These are phyloP conservation scores for Vigna nakashimae DNA, from an alignment of 306 rosid species.

Conservation along the genomic window DNA sequence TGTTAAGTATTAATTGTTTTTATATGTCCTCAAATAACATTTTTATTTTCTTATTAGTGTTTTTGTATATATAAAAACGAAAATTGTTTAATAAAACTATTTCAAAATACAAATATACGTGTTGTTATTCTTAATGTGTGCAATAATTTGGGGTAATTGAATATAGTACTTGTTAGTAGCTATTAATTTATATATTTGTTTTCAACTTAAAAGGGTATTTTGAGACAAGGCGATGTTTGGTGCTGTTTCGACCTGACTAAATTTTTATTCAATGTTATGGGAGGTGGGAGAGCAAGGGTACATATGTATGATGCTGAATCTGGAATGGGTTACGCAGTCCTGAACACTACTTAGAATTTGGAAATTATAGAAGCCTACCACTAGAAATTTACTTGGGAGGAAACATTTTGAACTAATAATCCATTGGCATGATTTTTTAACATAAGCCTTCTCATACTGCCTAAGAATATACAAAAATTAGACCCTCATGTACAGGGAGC, in stretches of 20 bases:
- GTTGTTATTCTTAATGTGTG: no score
- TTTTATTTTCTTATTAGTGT: no score
- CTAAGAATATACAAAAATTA: slow-evolving; percentile 57
- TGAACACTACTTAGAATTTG: slow-evolving; percentile 26
- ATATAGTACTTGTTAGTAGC: background rate
- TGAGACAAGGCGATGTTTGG: background rate
- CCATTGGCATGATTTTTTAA: slow-evolving; percentile 44
- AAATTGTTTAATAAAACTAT: no score
- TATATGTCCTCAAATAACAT: no score
- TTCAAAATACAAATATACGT: no score
- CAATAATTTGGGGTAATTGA: no score
- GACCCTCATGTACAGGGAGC: slow-evolving; percentile 47
- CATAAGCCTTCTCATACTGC: slow-evolving; percentile 56
- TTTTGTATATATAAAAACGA: no score
- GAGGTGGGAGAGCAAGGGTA: background rate
- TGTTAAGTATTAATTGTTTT: no score
- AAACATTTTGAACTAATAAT: slow-evolving; percentile 40
- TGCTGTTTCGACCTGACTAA: background rate
- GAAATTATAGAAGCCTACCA: slow-evolving; percentile 14
- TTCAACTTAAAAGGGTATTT: slow-evolving; percentile 14
- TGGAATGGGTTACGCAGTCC: background rate
- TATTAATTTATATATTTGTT: background rate
- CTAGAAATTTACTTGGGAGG: slow-evolving; percentile 35
- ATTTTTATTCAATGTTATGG: slow-evolving; percentile 22
- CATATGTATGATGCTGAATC: slow-evolving; percentile 29